A percentile compares a stretch with the other conserved stretches of the same genome.
Evolutionary conservation across 352 stramenopile genomes (phyloP).

Genomic region (Phytophthora tentaculata): DNA sequence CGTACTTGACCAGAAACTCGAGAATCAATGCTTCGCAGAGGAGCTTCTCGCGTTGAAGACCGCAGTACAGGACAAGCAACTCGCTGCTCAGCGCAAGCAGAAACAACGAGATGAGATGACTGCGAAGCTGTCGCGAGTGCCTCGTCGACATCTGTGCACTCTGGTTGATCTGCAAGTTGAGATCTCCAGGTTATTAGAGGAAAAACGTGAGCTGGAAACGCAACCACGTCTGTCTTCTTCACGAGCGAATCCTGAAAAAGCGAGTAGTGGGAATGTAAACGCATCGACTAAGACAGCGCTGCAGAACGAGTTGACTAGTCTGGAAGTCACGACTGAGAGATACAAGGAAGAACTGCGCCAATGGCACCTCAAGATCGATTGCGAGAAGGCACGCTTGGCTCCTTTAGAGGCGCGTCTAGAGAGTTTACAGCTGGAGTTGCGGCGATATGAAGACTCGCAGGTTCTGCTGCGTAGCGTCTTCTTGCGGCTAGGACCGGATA

Average conservation of each 20-base stretch:
- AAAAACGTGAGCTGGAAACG: slow-evolving; percentile 53
- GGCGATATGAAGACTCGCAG: slow-evolving; percentile 25
- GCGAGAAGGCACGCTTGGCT: slow-evolving; percentile 49
- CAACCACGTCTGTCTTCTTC: slow-evolving; percentile 15
- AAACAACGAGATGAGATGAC: slow-evolving; percentile 44
- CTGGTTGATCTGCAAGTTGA: slow-evolving; percentile 63
- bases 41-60: slow-evolving; percentile 45
- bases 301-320: slow-evolving; percentile 50
- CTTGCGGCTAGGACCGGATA: slow-evolving; percentile 21
- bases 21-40: slow-evolving; percentile 44
- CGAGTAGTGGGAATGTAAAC: neutral
- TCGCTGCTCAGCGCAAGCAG: slow-evolving; percentile 22
- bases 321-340: slow-evolving; percentile 41
- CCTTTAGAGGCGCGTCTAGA: slow-evolving; percentile 46
- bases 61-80: slow-evolving; percentile 33
- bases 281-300: slow-evolving; percentile 25
- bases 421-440: slow-evolving; percentile 35
- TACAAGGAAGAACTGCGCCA: slow-evolving; percentile 50
- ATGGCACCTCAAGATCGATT: slow-evolving; percentile 52
- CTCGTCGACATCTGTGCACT: slow-evolving; percentile 51
- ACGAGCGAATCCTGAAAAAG: neutral
- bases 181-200: slow-evolving; percentile 49
- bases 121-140: slow-evolving; percentile 39
- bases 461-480: slow-evolving; percentile 43
- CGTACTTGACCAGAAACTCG: slow-evolving; percentile 49